Percentiles rank a stretch among this genome's conserved stretches.
Evolutionary conservation across 1,284 basidiomycete species (phyloP).

Genomic region (Boletus mariae): DNA sequence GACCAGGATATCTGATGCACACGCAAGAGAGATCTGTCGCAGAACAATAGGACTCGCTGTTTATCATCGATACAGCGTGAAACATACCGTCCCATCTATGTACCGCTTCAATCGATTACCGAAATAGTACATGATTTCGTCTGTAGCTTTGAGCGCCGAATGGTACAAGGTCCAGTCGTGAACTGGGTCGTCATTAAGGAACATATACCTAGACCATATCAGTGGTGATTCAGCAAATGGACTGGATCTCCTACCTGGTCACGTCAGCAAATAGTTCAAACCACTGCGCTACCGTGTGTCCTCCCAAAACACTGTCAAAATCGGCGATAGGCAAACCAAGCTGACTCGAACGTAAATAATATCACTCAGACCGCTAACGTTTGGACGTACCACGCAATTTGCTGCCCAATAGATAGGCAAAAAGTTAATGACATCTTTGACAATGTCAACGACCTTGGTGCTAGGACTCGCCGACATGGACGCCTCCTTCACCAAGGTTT

Average conservation of each 20-base stretch:
- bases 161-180: slow-evolving; percentile 59
- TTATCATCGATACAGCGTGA: neutral
- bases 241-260: slow-evolving; percentile 39
- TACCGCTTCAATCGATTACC: slow-evolving; percentile 37
- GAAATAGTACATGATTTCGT: slow-evolving; percentile 41
- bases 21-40: slow-evolving; percentile 19
- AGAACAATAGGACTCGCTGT: neutral
- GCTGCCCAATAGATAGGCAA: slow-evolving; percentile 65
- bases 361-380: neutral
- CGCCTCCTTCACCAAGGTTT: slow-evolving; percentile 12
- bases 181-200: slow-evolving; percentile 51
- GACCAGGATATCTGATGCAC: slow-evolving; percentile 19
- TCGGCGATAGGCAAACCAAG: slow-evolving; percentile 63
- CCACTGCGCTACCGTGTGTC: slow-evolving; percentile 48
- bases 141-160: slow-evolving; percentile 39
- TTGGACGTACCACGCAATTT: slow-evolving; percentile 50
- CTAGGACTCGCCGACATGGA: slow-evolving; percentile 33
- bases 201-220: slow-evolving; percentile 50
- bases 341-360: slow-evolving; percentile 32
- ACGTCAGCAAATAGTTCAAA: slow-evolving; percentile 53
- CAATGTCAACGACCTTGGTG: slow-evolving; percentile 56
- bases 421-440: slow-evolving; percentile 69
- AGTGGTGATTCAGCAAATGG: neutral
- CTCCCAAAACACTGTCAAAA: slow-evolving; percentile 41
- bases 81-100: slow-evolving; percentile 25